Base-by-base conservation (phyloP, 176 grass and related monocot species). In the Carex kokanica region DNA sequence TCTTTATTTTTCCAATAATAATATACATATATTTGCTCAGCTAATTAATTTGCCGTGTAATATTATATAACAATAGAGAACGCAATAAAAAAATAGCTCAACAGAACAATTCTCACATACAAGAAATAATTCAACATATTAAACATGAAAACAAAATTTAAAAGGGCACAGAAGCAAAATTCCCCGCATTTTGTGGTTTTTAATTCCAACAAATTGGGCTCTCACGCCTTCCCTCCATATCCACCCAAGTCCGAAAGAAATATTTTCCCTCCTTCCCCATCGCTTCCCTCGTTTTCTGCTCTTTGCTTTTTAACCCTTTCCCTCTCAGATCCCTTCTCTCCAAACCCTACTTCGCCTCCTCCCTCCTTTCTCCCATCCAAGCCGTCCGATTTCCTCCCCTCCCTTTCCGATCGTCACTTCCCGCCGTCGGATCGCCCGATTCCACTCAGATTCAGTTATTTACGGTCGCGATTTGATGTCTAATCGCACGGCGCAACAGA, bases 261-360 rank as follows among this genome's bases (percentile, higher is more conserved):
- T 79, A 91, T 86, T 89, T 89, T 94, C 87, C 84, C 84, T 91
- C 90, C 84, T 80, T 87, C 78, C 80, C 70, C 65, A 16, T 84
- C 71, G 55, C 79, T 74, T 81, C 80, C 82, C 77, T 85, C 84
- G 84, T 83, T 85, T 86, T 68, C 74, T 84, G 63, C 79, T 67
- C 72, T 88, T 87, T 80, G 21, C 65, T 69, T 84, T 69, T 82
- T 88, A 86, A 79, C 61, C 69, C 60, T 36, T 58, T 60, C 64
- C n/a, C 45, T 16, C 20, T 23, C 23, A 14, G 25, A 80, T 69
- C 40, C 31, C 43, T 32, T n/a, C 75, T 55, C 78, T 52, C 58
- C 83, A 11, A 60, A 54, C 23, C 85, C 83, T 54, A 74, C 88
- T 31, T 66, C 53, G 40, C 60, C 78, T 43, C 24, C 80, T 64